Percentiles rank a stretch among this genome's conserved stretches.
phyloP scores from a whole-genome alignment of 2,329 filamentous ascomycete genomes.

The Alternaria brassicae region DNA sequence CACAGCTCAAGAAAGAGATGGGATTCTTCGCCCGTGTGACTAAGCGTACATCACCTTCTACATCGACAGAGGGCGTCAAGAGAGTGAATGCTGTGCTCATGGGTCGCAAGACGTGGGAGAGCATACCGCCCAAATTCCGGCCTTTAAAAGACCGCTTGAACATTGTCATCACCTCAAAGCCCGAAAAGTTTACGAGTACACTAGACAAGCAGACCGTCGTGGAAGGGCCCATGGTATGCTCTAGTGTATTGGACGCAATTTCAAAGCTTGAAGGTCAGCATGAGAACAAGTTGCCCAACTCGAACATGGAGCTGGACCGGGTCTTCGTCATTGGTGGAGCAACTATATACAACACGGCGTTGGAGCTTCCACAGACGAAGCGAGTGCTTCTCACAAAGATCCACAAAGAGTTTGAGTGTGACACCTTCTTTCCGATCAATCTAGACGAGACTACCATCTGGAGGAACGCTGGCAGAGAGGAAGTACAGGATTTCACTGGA shows the following conservation, averaged over 20 bases:
- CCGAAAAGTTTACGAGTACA: constrained; percentile 22
- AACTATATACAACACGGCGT: constrained; percentile 78
- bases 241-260: constrained; percentile 56
- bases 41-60: constrained; percentile 62
- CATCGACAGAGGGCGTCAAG: constrained; percentile 6
- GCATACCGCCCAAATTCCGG: constrained; percentile 78
- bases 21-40: constrained; percentile 92
- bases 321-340: constrained; percentile 91
- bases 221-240: constrained; percentile 62
- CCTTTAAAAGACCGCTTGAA: constrained; percentile 83
- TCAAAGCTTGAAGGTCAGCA: constrained; percentile 9
- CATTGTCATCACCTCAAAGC: constrained; percentile 74
- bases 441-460: constrained; percentile 61
- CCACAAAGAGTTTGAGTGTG: constrained; percentile 73
- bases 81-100: constrained; percentile 78
- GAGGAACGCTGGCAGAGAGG: constrained; percentile 60
- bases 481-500: constrained; percentile 69
- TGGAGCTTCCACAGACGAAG: constrained; percentile 65
- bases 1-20: constrained; percentile 88
- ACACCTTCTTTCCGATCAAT: constrained; percentile 73
- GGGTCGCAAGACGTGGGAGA: constrained; percentile 97
- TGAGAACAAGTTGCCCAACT: not conserved
- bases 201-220: constrained; percentile 1
- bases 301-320: constrained; percentile 18
- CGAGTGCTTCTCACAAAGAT: constrained; percentile 76